Conservation (phyloP, 139 green algal genomes). For the Pseudopediastrum boryanum region DNA sequence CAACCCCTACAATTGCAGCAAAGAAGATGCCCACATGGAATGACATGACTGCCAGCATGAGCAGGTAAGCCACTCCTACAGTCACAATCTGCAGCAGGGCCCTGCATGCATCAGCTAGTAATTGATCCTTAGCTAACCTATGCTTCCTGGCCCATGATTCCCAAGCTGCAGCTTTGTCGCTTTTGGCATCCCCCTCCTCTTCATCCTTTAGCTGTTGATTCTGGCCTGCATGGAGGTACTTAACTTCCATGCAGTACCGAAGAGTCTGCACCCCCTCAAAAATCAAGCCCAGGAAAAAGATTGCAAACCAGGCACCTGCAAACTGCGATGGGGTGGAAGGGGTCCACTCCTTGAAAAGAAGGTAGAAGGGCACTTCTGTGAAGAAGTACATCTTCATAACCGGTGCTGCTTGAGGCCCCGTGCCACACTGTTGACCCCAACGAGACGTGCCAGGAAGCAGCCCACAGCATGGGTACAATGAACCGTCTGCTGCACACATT, state of each 20-base stretch:
- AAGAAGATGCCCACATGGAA: constrained; percentile 64
- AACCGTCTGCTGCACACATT: constrained; percentile 24
- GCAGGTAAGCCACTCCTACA: constrained; percentile 20
- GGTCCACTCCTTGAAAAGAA: constrained; percentile 43
- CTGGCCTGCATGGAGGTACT: too few relatives aligned
- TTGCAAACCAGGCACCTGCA: constrained; percentile 28
- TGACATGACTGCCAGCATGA: constrained; percentile 63
- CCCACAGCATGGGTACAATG: background rate
- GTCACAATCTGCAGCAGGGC: constrained; percentile 10
- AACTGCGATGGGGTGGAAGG: constrained; percentile 1
- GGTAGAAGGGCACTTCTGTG: constrained; percentile 39
- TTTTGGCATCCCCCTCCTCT: too few relatives aligned
- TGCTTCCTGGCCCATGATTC: too few relatives aligned
- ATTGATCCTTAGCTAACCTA: too few relatives aligned
- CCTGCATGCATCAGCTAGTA: too few relatives aligned
- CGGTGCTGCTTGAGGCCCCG: background rate
- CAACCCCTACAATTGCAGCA: constrained; percentile 40
- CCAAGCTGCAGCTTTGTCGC: too few relatives aligned
- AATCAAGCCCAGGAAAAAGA: constrained; percentile 29
- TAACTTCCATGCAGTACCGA: too few relatives aligned
- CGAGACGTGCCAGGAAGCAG: background rate
- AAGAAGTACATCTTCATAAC: constrained; percentile 50
- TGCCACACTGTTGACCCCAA: background rate
- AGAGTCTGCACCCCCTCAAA: constrained; percentile 41
- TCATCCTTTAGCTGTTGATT: too few relatives aligned